Base-by-base conservation (phyloP, 2,329 filamentous ascomycete species). In the Nakataea oryzae region DNA sequence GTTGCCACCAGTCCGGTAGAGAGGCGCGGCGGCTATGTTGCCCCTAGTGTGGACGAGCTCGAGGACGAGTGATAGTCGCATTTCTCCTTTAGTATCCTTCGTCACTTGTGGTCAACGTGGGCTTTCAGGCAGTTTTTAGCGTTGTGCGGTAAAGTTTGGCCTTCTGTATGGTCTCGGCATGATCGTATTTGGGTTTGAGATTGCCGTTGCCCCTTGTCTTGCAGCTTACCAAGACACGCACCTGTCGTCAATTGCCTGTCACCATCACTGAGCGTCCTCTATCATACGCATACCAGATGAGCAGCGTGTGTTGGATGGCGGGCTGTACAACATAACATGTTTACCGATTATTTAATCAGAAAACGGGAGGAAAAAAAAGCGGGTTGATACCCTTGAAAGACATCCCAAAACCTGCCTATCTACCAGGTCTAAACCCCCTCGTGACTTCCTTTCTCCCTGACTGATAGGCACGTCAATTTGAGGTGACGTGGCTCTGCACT, bases 1-100 rank as follows among this genome's bases (percentile, higher is more conserved):
- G 71, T 85, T 60, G 74, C 77, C 54, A 80, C 79, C 6, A 75
- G 71, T 14, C 70, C 68, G 21, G 69, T 74, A 24, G 73, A 77
- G 63, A 64, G 65, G 47, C 60, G 63, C 3, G 21, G 41, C 41
- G 67, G 68, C 34, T 85, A 84, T 61, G 74, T 75, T 32, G 78
- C 81, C 8, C 70, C 73, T 6, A 66, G 68, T 47, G 71, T 75
- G 57, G 73, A 75, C 64, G 73, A 75, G 65, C 65, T 74, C 34
- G 73, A 72, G 26, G 73, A 74, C 61, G 72, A 74, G 65, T 68
- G 69, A 47, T 50, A 26, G 26, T 26, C 34, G 34, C 26, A 24
- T 29, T 28, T 56, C 50, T 27, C 26, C 8, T 59, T 59, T 59
- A 27, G 27, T 59, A 47, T 41, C 17, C 57, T 41, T 58, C 30